Base-by-base conservation (phyloP, 2,329 filamentous ascomycete species). In the Rutstroemia sp. region DNA sequence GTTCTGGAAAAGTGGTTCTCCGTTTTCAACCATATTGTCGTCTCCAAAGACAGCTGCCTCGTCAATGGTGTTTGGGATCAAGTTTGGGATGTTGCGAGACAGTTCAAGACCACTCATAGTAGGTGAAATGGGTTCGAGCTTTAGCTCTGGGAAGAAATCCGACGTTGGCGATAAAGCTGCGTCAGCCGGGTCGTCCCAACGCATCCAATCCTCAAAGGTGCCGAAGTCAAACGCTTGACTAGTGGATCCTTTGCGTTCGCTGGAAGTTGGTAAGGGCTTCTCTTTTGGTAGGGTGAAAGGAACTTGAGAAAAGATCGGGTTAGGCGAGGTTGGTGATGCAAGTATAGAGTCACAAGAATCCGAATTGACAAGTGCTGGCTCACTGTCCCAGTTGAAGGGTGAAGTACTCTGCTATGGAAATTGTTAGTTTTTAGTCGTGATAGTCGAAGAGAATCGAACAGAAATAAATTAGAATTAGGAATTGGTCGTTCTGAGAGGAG, bases 161-260 rank as follows among this genome's bases (percentile, higher is more conserved):
- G 62, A 61, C 3, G 61, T 60, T 21, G 65, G 64, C n/a, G 66
- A 66, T 10, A 65, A 55, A 14, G 64, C 62, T 23, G 62, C 59
- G 54, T 65, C 65, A 19, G 39, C 58, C 39, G 63, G 61, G 27
- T 67, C 65, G 63, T 69, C 67, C 67, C 67, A 69, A 41, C 60
- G 61, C 62, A 67, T 66, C 65, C 65, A 68, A 54, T 67, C 65
- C 38, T 68, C 67, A 19, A 65, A 68, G 5, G 65, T 61, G 14
- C 64, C 63, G 30, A 65, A 65, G 59, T 67, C 58, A 44, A 63
- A 62, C 9, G 58, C 57, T 55, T 63, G 56, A 18, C 64, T 61
- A 9, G 53, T 51, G 19, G 53, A 55, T 42, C 62, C 50, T 50
- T 64, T 66, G 21, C 60, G 50, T 21, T 50, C 54, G 5, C 56